Evolutionary conservation across 371 early-diverging fungal genomes (phyloP).

Genomic region (Mucor racemosus): DNA sequence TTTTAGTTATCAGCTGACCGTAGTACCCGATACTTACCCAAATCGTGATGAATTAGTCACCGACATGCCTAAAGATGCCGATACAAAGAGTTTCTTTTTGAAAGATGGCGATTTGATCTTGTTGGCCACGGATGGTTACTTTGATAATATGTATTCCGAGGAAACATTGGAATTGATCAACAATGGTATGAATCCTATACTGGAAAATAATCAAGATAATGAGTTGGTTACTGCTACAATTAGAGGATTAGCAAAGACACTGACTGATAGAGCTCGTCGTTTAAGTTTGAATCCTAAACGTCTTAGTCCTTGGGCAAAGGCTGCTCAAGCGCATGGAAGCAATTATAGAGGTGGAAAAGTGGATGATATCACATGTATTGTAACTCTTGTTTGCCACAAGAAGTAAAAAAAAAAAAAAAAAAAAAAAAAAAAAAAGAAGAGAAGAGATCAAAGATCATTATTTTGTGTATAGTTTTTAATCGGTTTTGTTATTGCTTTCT

Average conservation of each 20-base stretch:
- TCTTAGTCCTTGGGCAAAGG: conserved; percentile 55
- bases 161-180: conserved; percentile 64
- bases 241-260: conserved; percentile 54
- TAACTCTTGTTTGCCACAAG: conserved; percentile 44
- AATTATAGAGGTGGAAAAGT: conserved; percentile 54
- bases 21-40: conserved; percentile 63
- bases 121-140: conserved; percentile 75
- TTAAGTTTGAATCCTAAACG: conserved; percentile 62
- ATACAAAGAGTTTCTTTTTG: conserved; percentile 61
- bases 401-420: no score
- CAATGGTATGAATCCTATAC: conserved; percentile 40
- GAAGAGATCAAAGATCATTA: background rate
- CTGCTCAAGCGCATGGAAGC: conserved; percentile 53
- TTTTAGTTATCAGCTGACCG: conserved; percentile 65
- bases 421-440: no score
- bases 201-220: conserved; percentile 22
- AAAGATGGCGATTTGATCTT: conserved; percentile 71
- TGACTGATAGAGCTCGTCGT: conserved; percentile 62
- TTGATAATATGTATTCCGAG: conserved; percentile 71
- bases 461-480: background rate
- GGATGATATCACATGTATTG: conserved; percentile 59
- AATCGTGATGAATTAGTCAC: conserved; percentile 61
- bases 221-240: conserved; percentile 56
- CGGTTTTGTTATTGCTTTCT: background rate
- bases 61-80: conserved; percentile 69